phyloP scores from a whole-genome alignment of 352 stramenopile genomes.

The Globisporangium solare region DNA sequence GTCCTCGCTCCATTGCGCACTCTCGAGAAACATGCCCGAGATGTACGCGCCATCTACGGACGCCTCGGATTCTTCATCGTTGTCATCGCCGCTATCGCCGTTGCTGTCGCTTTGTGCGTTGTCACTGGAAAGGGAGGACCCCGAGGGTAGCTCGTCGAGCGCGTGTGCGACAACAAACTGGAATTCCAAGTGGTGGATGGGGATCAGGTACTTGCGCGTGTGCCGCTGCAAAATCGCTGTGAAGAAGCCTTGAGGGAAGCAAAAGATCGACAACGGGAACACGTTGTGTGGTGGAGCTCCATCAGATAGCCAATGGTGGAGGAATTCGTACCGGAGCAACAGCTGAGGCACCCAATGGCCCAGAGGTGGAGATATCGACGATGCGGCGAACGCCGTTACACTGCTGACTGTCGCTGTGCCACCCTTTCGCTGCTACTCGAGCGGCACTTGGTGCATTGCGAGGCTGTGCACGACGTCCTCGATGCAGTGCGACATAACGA shows the following conservation, averaged over 20 bases:
- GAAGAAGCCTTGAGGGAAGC: constrained; percentile 74
- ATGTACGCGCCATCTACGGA: constrained; percentile 50
- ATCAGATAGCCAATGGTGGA: constrained; percentile 39
- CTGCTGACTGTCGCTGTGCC: constrained; percentile 17
- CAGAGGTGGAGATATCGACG: constrained; percentile 16
- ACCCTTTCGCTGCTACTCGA: constrained; percentile 47
- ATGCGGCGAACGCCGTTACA: constrained; percentile 10
- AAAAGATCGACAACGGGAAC: constrained; percentile 65
- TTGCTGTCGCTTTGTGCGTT: constrained; percentile 9
- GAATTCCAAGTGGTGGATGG: constrained; percentile 79
- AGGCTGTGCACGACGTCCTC: constrained; percentile 59
- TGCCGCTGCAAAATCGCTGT: constrained; percentile 74
- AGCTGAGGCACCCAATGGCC: constrained; percentile 55
- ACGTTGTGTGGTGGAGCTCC: constrained; percentile 22
- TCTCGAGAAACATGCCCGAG: constrained; percentile 62
- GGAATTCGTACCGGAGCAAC: constrained; percentile 48
- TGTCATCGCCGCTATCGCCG: not conserved
- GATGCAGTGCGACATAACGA: constrained; percentile 48
- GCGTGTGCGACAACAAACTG: constrained; percentile 46
- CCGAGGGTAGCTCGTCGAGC: constrained; percentile 16
- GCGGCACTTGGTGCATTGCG: constrained; percentile 42
- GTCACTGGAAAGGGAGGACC: not conserved
- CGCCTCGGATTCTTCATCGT: constrained; percentile 8
- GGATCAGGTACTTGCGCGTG: constrained; percentile 53
- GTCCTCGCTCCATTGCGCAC: constrained; percentile 58